A percentile compares a stretch with the other conserved stretches of the same genome.
phyloP scores from a whole-genome alignment of 768 basidiomycete species.

The Kwoniella bestiolae region DNA sequence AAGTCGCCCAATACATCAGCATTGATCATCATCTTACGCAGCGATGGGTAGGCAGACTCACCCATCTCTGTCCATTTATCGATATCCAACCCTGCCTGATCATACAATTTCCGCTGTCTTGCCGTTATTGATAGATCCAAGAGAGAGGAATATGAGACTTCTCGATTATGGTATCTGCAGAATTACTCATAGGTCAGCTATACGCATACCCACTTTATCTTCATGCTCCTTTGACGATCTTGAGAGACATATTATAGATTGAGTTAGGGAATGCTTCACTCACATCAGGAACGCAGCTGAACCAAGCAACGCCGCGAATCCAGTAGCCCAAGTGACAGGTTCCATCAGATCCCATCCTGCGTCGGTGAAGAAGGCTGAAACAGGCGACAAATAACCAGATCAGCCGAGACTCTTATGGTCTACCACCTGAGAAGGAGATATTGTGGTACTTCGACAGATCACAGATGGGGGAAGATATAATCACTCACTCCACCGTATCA shows the following conservation, averaged over 20 bases:
- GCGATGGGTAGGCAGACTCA: slow-evolving; percentile 18
- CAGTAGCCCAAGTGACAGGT: slow-evolving; percentile 58
- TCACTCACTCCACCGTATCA: slow-evolving; percentile 68
- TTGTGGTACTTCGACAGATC: too few species aligned
- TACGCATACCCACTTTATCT: too few species aligned
- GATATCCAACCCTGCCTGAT: slow-evolving; percentile 66
- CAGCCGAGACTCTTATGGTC: too few species aligned
- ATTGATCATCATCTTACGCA: background rate
- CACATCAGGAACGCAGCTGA: slow-evolving; percentile 44
- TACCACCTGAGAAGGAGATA: too few species aligned
- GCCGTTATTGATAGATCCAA: slow-evolving; percentile 67
- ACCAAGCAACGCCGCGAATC: slow-evolving; percentile 41
- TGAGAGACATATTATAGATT: too few species aligned
- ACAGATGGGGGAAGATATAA: too few species aligned
- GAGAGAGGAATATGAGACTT: slow-evolving; percentile 69
- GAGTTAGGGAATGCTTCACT: slow-evolving; percentile 11
- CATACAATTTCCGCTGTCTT: slow-evolving; percentile 65
- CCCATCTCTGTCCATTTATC: slow-evolving; percentile 65
- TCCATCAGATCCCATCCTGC: slow-evolving; percentile 67
- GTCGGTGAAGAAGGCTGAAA: slow-evolving; percentile 46
- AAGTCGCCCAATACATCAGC: too few species aligned
- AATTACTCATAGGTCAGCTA: too few species aligned
- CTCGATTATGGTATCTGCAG: slow-evolving; percentile 51
- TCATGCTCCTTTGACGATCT: too few species aligned
- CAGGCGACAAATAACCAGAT: background rate